Evolutionary conservation across 2,329 filamentous ascomycete genomes (phyloP).

Genomic region (Penicillium crustosum): DNA sequence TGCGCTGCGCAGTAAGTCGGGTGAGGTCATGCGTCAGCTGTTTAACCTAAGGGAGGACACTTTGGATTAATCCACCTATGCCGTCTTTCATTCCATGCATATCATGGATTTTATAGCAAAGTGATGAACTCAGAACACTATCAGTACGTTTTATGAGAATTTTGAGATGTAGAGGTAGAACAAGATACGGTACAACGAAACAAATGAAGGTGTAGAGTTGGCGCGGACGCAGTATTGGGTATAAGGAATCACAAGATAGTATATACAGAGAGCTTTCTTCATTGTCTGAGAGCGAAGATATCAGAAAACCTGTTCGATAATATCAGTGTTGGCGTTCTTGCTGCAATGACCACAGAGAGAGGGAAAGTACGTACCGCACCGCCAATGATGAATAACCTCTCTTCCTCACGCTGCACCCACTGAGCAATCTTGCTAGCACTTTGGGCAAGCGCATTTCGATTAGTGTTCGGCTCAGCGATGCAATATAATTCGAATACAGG

Average conservation of each 20-base stretch:
- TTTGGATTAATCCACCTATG: slow-evolving; percentile 48
- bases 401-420: slow-evolving; percentile 89
- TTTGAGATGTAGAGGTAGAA: background rate
- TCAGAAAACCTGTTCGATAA: slow-evolving; percentile 23
- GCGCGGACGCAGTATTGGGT: background rate
- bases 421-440: slow-evolving; percentile 86
- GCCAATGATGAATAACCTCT: slow-evolving; percentile 92
- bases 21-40: slow-evolving; percentile 73
- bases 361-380: slow-evolving; percentile 66
- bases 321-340: slow-evolving; percentile 4
- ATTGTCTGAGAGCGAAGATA: background rate
- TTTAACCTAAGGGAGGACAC: slow-evolving; percentile 74
- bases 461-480: slow-evolving; percentile 73
- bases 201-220: background rate
- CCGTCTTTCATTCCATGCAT: background rate
- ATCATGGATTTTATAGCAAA: background rate
- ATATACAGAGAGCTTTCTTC: slow-evolving; percentile 1
- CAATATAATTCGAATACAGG: slow-evolving; percentile 92
- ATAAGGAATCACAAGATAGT: slow-evolving; percentile 6
- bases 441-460: slow-evolving; percentile 68
- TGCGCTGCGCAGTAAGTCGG: slow-evolving; percentile 69
- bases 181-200: background rate
- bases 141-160: background rate
- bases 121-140: background rate
- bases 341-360: background rate